Base-by-base conservation (phyloP, 257 asterid species). In the Salvia splendens region DNA sequence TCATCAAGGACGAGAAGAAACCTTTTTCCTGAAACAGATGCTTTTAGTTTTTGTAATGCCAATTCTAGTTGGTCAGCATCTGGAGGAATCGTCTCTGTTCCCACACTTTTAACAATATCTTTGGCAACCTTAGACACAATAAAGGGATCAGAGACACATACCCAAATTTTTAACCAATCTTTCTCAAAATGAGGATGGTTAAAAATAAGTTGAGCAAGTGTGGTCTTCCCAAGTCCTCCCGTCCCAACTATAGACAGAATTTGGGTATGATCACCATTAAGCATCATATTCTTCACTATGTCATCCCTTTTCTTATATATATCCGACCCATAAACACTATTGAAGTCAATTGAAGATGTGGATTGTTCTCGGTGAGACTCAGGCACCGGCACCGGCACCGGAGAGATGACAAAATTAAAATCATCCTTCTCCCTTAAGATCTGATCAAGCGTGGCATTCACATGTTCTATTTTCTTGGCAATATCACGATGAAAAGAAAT, bases 1-100 rank as follows among this genome's bases (percentile, higher is more conserved):
- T 73, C 77, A 35, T 73, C 77, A 9, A 72, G 46, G 7, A 65
- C 77, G 7, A 72, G 68, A 56, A 64, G 42, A 15, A 61, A 51
- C 38, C 30, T 62, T 10, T 53, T 52, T 38, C 70, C 64, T 0
- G 41, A 24, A 56, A 72, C 3, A 16, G 35, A 54, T 0, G 16
- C 38, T 12, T 0, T 14, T 1, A 71, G 16, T 14, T 5, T 2
- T 71, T 53, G 0, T 2, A 59, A 28, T 4, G 30, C 7, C 2
- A 3, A 0, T 0, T 30, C 49, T 6, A 71, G 14, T 20, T 42
- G 35, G 11, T 33, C 16, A 14, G 35, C 4, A 12, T 35, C 3
- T 10, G 41, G 73, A 12, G 67, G 16, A 15, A 50, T 50, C 0
- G 0, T 17, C 8, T 42, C 1, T 9, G 1, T 8, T 15, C 32